phyloP scores from a whole-genome alignment of 768 basidiomycete species.

The Naganishia randhawae region DNA sequence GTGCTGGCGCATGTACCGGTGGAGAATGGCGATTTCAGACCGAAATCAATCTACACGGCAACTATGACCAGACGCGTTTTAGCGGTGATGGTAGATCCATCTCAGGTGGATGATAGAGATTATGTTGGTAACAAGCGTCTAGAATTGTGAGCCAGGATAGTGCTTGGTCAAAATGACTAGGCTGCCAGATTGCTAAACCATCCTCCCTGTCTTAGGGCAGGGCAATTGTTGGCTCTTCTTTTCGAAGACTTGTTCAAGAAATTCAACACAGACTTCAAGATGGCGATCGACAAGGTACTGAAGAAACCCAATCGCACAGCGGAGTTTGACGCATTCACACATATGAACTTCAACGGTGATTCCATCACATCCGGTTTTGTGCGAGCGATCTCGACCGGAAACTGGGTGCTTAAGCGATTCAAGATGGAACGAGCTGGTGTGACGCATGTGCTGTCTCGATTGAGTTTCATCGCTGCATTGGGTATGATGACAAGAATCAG shows the following conservation, averaged over 20 bases:
- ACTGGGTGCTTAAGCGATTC: constrained; percentile 98
- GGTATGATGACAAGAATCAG: constrained; percentile 99
- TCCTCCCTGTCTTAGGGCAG: constrained; percentile 63
- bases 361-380: constrained; percentile 93
- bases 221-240: constrained; percentile 86
- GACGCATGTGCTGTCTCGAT: constrained; percentile 90
- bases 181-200: constrained; percentile 17
- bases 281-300: constrained; percentile 90
- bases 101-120: constrained; percentile 95
- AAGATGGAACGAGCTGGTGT: constrained; percentile 99
- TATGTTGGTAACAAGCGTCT: constrained; percentile 99
- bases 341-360: constrained; percentile 90
- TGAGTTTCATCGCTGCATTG: constrained; percentile 93
- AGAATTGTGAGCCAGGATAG: constrained; percentile 70
- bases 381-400: constrained; percentile 95
- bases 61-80: constrained; percentile 95
- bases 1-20: constrained; percentile 95
- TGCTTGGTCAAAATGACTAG: constrained; percentile 23
- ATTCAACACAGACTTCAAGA: constrained; percentile 91
- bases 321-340: constrained; percentile 87
- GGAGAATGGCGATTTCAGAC: constrained; percentile 75
- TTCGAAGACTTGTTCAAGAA: constrained; percentile 99
- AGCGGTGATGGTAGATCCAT: constrained; percentile 94
- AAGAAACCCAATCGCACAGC: constrained; percentile 91
- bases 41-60: constrained; percentile 94